Percentiles rank a stretch among this genome's conserved stretches.
phyloP scores from a whole-genome alignment of 2,329 filamentous ascomycete genomes.

The Penicillium sclerotigenum region DNA sequence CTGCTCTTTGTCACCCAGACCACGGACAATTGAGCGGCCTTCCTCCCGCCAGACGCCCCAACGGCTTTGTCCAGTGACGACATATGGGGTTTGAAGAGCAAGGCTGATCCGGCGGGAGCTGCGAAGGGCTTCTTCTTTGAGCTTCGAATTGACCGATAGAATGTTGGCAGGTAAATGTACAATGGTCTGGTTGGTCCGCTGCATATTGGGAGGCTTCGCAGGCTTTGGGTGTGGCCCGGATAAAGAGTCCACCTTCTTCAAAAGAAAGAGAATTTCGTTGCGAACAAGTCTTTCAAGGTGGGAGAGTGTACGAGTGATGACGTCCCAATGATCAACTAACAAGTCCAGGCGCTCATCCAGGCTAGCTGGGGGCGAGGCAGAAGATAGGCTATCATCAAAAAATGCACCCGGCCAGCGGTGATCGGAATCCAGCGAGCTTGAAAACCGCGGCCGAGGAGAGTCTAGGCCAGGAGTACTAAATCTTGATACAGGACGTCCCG shows the following conservation, averaged over 20 bases:
- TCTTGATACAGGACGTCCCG: conserved; percentile 35
- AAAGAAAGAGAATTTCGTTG: conserved; percentile 50
- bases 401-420: conserved; percentile 37
- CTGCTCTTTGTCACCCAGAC: conserved; percentile 54
- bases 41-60: conserved; percentile 62
- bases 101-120: conserved; percentile 52
- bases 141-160: conserved; percentile 43
- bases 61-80: conserved; percentile 56
- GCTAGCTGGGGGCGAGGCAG: conserved; percentile 47
- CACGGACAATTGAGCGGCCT: conserved; percentile 55
- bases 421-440: conserved; percentile 44
- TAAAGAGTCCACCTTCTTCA: conserved; percentile 48
- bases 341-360: conserved; percentile 55
- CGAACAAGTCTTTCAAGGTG: conserved; percentile 53
- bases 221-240: conserved; percentile 43
- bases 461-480: conserved; percentile 35
- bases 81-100: conserved; percentile 55
- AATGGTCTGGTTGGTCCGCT: conserved; percentile 48
- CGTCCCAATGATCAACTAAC: conserved; percentile 58
- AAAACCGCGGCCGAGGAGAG: conserved; percentile 33
- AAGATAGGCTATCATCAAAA: conserved; percentile 43
- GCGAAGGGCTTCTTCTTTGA: conserved; percentile 48
- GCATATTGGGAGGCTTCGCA: conserved; percentile 47
- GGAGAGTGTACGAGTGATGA: conserved; percentile 55
- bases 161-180: conserved; percentile 51